Evolutionary conservation across 495 filamentous ascomycete species (phyloP).

Genomic region (Geopyxis carbonaria): DNA sequence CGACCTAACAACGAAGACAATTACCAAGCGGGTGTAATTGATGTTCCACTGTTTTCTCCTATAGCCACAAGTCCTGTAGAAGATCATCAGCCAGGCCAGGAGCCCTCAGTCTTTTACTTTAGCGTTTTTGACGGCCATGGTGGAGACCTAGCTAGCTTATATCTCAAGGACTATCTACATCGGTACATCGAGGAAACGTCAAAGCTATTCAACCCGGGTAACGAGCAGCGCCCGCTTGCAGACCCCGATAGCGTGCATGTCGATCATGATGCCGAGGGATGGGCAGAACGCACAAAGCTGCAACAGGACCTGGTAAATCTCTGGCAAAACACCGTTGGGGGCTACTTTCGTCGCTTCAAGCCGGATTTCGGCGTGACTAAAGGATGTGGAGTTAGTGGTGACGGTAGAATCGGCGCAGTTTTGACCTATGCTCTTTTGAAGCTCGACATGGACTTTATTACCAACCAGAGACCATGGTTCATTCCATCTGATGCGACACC

Average conservation of each 20-base stretch:
- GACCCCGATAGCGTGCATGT: slow-evolving; percentile 26
- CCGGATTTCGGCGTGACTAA: slow-evolving; percentile 42
- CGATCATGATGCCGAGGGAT: slow-evolving; percentile 27
- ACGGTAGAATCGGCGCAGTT: slow-evolving; percentile 13
- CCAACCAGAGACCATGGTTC: slow-evolving; percentile 24
- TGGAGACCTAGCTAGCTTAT: slow-evolving; percentile 72
- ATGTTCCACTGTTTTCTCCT: slow-evolving; percentile 70
- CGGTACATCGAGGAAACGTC: slow-evolving; percentile 72
- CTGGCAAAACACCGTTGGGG: slow-evolving; percentile 74
- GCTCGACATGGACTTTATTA: slow-evolving; percentile 82
- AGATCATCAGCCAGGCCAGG: not conserved
- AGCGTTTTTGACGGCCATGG: slow-evolving; percentile 94
- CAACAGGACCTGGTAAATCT: slow-evolving; percentile 51
- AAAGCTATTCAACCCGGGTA: slow-evolving; percentile 45
- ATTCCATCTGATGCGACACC: slow-evolving; percentile 31
- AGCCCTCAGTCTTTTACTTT: slow-evolving; percentile 65
- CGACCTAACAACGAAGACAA: slow-evolving; percentile 83
- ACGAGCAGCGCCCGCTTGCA: slow-evolving; percentile 8
- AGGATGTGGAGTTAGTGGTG: slow-evolving; percentile 11
- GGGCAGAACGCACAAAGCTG: slow-evolving; percentile 29
- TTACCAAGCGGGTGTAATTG: slow-evolving; percentile 85
- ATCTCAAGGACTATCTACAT: slow-evolving; percentile 69
- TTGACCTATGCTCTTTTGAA: slow-evolving; percentile 82
- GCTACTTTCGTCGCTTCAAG: slow-evolving; percentile 81
- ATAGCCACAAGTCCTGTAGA: not conserved